phyloP scores from a whole-genome alignment of 805 yeast species.

The Candida verbasci region DNA sequence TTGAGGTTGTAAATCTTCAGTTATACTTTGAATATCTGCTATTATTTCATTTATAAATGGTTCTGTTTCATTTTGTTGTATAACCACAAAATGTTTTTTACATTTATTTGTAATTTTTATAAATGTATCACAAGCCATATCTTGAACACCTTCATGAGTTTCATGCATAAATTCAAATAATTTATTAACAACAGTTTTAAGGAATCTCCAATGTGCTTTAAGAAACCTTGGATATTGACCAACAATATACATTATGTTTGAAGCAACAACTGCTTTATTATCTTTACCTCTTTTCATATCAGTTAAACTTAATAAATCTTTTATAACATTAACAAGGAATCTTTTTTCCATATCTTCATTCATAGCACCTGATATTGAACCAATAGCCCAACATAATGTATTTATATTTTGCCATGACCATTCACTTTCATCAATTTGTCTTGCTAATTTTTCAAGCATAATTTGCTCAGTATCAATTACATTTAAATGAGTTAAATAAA shows the following conservation, averaged over 20 bases:
- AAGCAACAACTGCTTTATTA: slow-evolving; percentile 98
- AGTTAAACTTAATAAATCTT: slow-evolving; percentile 84
- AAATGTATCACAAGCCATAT: slow-evolving; percentile 99
- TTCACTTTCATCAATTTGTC: slow-evolving; percentile 92
- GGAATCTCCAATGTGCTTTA: slow-evolving; percentile 96
- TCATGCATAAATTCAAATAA: slow-evolving; percentile 99
- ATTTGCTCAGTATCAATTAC: slow-evolving; percentile 91
- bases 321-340: slow-evolving; percentile 88
- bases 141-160: slow-evolving; percentile 99
- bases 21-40: slow-evolving; percentile 73
- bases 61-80: slow-evolving; percentile 78
- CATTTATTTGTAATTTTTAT: slow-evolving; percentile 94
- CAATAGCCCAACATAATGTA: slow-evolving; percentile 99
- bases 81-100: slow-evolving; percentile 88
- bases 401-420: slow-evolving; percentile 99
- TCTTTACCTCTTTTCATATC: slow-evolving; percentile 97
- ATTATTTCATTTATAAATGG: slow-evolving; percentile 93
- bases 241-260: slow-evolving; percentile 99
- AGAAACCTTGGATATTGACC: slow-evolving; percentile 98
- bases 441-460: slow-evolving; percentile 86
- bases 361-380: slow-evolving; percentile 98
- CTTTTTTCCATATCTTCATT: slow-evolving; percentile 95
- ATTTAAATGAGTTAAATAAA: slow-evolving; percentile 91
- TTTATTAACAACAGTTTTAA: slow-evolving; percentile 93
- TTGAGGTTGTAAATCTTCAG: slow-evolving; percentile 92